phyloP scores from a whole-genome alignment of 1,139 yeast genomes.

The Pichia sp. region DNA sequence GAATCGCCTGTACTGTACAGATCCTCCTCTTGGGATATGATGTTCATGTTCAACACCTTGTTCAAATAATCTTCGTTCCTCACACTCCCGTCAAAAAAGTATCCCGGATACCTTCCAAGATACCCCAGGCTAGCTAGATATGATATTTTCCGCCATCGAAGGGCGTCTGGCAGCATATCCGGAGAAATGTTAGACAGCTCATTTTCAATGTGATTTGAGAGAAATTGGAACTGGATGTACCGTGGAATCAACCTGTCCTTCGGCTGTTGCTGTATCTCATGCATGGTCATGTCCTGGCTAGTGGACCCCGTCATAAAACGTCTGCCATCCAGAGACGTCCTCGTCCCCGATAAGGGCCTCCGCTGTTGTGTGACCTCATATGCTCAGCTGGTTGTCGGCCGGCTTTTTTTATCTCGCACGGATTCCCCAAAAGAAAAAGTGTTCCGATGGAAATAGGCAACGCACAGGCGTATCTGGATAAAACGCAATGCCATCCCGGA shows the following conservation, averaged over 20 bases:
- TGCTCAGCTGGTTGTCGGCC: too few species aligned
- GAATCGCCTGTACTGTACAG: not conserved
- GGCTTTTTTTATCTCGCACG: not conserved
- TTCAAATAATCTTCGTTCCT: constrained; percentile 12
- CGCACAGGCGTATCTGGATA: not conserved
- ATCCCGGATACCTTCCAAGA: constrained; percentile 17
- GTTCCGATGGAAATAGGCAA: not conserved
- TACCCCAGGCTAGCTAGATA: constrained; percentile 16
- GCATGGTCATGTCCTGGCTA: not conserved
- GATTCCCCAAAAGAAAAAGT: not conserved
- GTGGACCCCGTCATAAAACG: not conserved
- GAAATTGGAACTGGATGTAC: constrained; percentile 8
- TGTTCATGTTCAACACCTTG: constrained; percentile 2
- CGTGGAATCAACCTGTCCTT: constrained; percentile 2
- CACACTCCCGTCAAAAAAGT: constrained; percentile 10
- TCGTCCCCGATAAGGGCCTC: not conserved
- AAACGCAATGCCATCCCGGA: not conserved
- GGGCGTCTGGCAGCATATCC: constrained; percentile 8
- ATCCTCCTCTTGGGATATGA: constrained; percentile 4
- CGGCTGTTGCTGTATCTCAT: not conserved
- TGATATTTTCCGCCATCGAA: constrained; percentile 13
- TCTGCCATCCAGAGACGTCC: not conserved
- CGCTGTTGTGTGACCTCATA: too few species aligned
- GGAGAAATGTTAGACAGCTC: constrained; percentile 4
- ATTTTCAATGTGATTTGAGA: constrained; percentile 10